Base-by-base conservation (phyloP, 139 green algal genomes). In the Tetraselmis chui region DNA sequence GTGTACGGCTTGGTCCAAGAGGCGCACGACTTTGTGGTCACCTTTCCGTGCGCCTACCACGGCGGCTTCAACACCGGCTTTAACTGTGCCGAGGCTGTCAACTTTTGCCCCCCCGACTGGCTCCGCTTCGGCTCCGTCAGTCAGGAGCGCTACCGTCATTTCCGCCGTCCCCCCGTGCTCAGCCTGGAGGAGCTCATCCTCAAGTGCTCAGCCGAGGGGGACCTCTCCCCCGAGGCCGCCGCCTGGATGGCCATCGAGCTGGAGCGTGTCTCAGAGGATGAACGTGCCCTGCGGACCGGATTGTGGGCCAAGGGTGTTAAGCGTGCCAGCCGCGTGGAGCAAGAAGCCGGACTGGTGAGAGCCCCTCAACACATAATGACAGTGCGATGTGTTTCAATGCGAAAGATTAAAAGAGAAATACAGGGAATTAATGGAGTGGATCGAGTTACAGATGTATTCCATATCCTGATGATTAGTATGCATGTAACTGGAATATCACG, bases 81-180 rank as follows among this genome's bases (percentile, higher is more conserved):
- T 28, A 96, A 97, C 78, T 84, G 86, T 25, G 87, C 86, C 0
- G 95, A 98, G 89, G 86, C 87, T 25, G 88, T 97, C 2, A 93
- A 93, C 77, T 93, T 98, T 59, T 94, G 92, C 23, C 80, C 93
- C 1, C 59, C 91, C 2, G 93, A 98, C 88, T 98, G 95, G 95
- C 85, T 96, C 81, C 86, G 88, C 32, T 93, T 88, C 78, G 87
- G 85, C 25, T 77, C 78, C 11, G 76, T 77, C n/a, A 81, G 81
- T 31, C 74, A 84, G 28, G 80, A 83, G 59, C 85, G 88, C 74
- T 92, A 91, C 78, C 82, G 88, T 18, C 74, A 77, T 31, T 88
- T 87, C 82, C 83, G 86, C 58, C 87, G 86, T 79, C 88, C 85
- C 23, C 84, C 82, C 78, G 31, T 92, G 2, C 77, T 95, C 74